Conservation (phyloP, 768 basidiomycete genomes). For the Mycena filopes region DNA sequence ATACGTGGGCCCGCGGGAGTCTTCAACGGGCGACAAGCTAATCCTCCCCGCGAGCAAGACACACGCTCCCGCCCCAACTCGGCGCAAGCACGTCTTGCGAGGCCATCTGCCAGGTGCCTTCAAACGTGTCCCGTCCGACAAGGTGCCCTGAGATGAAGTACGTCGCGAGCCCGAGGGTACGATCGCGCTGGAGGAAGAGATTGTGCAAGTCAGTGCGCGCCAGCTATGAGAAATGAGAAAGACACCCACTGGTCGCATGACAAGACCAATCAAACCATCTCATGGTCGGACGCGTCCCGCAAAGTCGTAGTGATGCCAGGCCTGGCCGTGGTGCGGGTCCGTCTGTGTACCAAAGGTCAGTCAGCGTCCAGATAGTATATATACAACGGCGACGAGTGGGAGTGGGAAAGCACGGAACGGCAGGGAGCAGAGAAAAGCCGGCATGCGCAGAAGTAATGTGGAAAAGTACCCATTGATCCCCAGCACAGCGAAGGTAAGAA, state of each 20-base stretch:
- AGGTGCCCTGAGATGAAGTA: conserved; percentile 31
- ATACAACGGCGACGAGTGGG: not conserved
- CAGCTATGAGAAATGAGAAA: not conserved
- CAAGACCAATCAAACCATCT: conserved; percentile 51
- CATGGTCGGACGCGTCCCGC: conserved; percentile 51
- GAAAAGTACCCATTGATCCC: too few relatives aligned
- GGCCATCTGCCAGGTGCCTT: conserved; percentile 33
- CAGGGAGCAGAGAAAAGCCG: not conserved
- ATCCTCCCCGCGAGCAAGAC: conserved; percentile 25
- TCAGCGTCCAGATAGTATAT: not conserved
- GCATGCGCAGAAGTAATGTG: too few relatives aligned
- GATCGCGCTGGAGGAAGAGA: conserved; percentile 22
- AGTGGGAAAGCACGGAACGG: too few relatives aligned
- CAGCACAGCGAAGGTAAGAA: too few relatives aligned
- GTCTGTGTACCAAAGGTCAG: conserved; percentile 45
- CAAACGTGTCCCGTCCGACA: conserved; percentile 30
- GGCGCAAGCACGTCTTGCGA: conserved; percentile 29
- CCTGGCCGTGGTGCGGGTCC: conserved; percentile 47
- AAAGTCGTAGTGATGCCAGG: conserved; percentile 51
- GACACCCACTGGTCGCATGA: conserved; percentile 43
- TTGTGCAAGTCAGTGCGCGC: not conserved
- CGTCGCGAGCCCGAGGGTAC: conserved; percentile 27
- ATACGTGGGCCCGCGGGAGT: too few relatives aligned
- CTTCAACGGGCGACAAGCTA: not conserved
- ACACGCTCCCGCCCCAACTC: conserved; percentile 31